Conservation (phyloP, 495 filamentous ascomycete genomes). For the Lophium mytilinum region DNA sequence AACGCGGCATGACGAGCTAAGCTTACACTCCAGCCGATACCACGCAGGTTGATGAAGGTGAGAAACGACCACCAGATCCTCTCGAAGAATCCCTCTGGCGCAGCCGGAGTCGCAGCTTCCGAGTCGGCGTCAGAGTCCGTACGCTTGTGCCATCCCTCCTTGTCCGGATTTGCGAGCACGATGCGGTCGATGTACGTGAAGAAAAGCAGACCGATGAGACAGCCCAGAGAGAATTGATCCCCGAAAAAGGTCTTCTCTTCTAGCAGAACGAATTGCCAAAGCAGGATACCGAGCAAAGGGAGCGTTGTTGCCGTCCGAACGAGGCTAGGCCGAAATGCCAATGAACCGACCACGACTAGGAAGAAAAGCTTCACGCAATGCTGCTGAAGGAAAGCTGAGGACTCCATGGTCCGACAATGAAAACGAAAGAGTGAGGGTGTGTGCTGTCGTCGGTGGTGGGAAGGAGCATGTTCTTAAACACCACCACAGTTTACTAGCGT, state of each 20-base stretch:
- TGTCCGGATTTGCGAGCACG: conserved; percentile 7
- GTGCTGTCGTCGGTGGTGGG: too few species aligned
- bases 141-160: conserved; percentile 12
- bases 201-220: neutral
- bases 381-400: neutral
- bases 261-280: neutral
- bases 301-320: conserved; percentile 2
- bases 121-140: neutral
- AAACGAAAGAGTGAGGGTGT: neutral
- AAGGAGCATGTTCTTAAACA: too few species aligned
- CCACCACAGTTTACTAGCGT: too few species aligned
- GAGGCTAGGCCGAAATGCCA: neutral
- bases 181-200: conserved; percentile 10
- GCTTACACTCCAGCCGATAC: conserved; percentile 1
- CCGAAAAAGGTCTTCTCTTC: neutral
- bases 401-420: neutral
- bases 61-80: conserved; percentile 6
- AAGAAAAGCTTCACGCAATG: conserved; percentile 1
- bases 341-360: neutral
- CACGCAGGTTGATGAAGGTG: neutral
- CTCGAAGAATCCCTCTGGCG: neutral
- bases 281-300: conserved; percentile 1
- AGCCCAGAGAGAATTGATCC: neutral
- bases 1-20: too few species aligned
- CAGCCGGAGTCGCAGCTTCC: neutral